Evolutionary conservation across 164 flowering plant species (phyloP), one percentile per base, ranked within the genome.

Genomic region (Sedum album): DNA sequence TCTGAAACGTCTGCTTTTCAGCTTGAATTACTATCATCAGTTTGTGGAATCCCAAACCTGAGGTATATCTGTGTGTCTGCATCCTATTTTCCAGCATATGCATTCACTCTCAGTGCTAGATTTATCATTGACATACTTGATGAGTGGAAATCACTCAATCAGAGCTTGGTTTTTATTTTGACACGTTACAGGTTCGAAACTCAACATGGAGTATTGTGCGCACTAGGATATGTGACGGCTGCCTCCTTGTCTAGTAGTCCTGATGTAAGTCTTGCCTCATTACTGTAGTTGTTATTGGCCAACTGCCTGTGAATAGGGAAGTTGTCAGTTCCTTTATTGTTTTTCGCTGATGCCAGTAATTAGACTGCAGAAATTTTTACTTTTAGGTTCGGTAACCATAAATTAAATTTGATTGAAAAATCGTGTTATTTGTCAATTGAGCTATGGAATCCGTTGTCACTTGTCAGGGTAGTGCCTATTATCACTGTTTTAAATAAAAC

Each of bases 201-300:
- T 68, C 84, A 83, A 62, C 96, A 94, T 79, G 99, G 99, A 46
- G 79, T 78, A 66, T 65, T 94, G 69, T 88, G 89, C 76, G 88
- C 94, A 55, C 71, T 87, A 61, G 99, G 99, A 73, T 94, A 82
- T 82, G 83, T 90, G 39, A 75, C 83, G 51, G 97, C 99, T 71
- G 88, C 89, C 67, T 85, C 83, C 72, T 55, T 83, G 77, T 79
- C 79, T 31, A 80, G 80, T 73, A 65, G 72, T 14, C 79, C 79
- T 69, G 57, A 70, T 76, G 98, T 91, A 82, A 84, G 96, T 74
- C 48, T 46, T 26, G 31, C 20, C 18, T 73, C 48, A 13, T 39
- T n/a, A 39, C 20, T 39, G 1, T 31, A 21, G 1, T n/a, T 42
- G 4, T 68, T 21, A 36, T 51, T 53, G 11, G 21, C 9, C 38